A percentile compares a stretch with the other conserved stretches of the same genome.
Conservation (phyloP, 768 basidiomycete species). For the Coprinopsis cinerea region DNA sequence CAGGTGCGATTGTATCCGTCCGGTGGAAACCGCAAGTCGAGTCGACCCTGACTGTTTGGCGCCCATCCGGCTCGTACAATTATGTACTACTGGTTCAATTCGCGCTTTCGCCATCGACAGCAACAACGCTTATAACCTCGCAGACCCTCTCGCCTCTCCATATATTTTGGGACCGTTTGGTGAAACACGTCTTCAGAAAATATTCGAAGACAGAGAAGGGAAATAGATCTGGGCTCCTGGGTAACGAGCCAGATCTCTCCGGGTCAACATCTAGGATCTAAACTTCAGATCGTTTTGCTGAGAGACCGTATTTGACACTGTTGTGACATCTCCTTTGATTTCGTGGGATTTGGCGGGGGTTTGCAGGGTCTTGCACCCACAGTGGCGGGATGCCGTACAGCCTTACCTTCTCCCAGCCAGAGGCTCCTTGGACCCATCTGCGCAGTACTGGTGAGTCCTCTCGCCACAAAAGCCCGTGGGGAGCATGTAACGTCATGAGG, state of each 20-base stretch:
- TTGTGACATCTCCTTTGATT: conserved; percentile 2
- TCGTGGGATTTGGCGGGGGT: conserved; percentile 1
- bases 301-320: conserved; percentile 2
- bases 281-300: neutral
- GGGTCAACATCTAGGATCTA: neutral
- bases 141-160: no score
- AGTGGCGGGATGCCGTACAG: neutral
- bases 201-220: neutral
- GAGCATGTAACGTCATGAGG: neutral
- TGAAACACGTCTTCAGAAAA: no score
- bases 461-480: neutral
- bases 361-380: neutral
- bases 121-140: no score
- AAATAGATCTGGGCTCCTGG: conserved; percentile 7
- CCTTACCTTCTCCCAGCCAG: neutral
- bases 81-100: no score
- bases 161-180: no score
- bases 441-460: neutral
- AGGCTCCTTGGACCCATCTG: no score
- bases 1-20: no score
- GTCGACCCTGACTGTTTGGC: no score
- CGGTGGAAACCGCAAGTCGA: no score
- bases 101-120: no score
- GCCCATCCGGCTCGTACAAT: no score
- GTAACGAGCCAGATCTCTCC: neutral